Base-by-base conservation (phyloP, 179 eudicot genomes). In the Silene coronaria region DNA sequence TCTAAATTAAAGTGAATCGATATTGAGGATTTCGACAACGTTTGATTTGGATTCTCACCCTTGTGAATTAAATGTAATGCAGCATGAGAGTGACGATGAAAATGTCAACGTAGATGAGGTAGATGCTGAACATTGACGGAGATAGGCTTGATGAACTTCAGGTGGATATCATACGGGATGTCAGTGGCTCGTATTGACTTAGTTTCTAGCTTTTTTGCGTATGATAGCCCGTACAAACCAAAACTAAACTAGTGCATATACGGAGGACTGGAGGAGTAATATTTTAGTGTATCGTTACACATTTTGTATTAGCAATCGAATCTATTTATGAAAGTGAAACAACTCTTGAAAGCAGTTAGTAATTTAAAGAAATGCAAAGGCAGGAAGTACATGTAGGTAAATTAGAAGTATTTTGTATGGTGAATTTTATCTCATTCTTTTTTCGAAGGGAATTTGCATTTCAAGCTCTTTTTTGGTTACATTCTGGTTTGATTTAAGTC, bases 81-180 rank as follows among this genome's bases (percentile, higher is more conserved):
- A 91, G 97, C 85, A 87, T 70, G 67, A 80, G 75, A 93, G 82
- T 16, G 81, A 77, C 19, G 87, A 89, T 64, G 89, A 82, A 80
- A 75, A 81, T 16, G 86, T 87, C 21, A 86, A 85, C 58, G 83
- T 82, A 73, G 87, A 84, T 53, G 89, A 74, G 27, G 66, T 58
- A 51, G 91, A 92, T 67, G 96, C 63, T 28, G 74, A 53, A 27
- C 30, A 24, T 53, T 71, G 74, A 71, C 57, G 3, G 24, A 71
- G 7, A 53, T 71, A 22, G 87, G 26, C n/a, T 42, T 57, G 88
- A 82, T 45, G 96, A 53, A 46, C 14, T 45, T 13, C 28, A 88
- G 76, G 90, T 87, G 74, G 94, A 88, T 72, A 86, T 84, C 26
- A 86, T 85, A 75, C 82, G 71, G 6, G 76, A 78, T 73, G 64